Percentiles rank a stretch among this genome's conserved stretches.
These are phyloP conservation scores for Ophiostoma himal-ulmi DNA, from an alignment of 2,329 filamentous ascomycete species.

Conservation along the genomic window DNA sequence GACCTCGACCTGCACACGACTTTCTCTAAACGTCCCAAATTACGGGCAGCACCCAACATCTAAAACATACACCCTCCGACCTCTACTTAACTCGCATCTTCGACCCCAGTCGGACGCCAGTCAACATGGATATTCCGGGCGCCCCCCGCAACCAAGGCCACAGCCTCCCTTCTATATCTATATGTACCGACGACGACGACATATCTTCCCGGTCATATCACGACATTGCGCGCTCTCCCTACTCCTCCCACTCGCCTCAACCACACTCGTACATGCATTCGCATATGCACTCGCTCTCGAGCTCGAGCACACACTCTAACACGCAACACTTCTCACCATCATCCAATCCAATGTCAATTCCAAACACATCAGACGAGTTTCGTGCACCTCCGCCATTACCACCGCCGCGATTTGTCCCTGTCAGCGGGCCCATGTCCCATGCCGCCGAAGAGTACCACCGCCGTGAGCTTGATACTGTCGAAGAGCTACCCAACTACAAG, in stretches of 20 bases:
- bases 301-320: not conserved
- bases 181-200: slow-evolving; percentile 24
- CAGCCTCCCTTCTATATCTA: slow-evolving; percentile 27
- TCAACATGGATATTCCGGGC: slow-evolving; percentile 26
- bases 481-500: slow-evolving; percentile 27
- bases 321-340: slow-evolving; percentile 29
- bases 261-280: not conserved
- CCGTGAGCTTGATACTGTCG: slow-evolving; percentile 23
- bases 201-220: slow-evolving; percentile 21
- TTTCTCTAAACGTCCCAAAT: not conserved
- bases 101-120: not conserved
- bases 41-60: not conserved
- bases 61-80: not conserved
- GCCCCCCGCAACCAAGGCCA: slow-evolving; percentile 21
- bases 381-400: slow-evolving; percentile 36
- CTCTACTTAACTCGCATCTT: not conserved
- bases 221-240: slow-evolving; percentile 18
- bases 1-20: not conserved
- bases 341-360: slow-evolving; percentile 37
- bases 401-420: slow-evolving; percentile 33
- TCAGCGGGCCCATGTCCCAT: slow-evolving; percentile 27
- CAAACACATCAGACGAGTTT: slow-evolving; percentile 32
- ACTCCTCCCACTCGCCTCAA: slow-evolving; percentile 10
- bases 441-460: slow-evolving; percentile 24
- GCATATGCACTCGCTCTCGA: not conserved